phyloP scores from a whole-genome alignment of 305 asterid species.

The Solanum hybrid region DNA sequence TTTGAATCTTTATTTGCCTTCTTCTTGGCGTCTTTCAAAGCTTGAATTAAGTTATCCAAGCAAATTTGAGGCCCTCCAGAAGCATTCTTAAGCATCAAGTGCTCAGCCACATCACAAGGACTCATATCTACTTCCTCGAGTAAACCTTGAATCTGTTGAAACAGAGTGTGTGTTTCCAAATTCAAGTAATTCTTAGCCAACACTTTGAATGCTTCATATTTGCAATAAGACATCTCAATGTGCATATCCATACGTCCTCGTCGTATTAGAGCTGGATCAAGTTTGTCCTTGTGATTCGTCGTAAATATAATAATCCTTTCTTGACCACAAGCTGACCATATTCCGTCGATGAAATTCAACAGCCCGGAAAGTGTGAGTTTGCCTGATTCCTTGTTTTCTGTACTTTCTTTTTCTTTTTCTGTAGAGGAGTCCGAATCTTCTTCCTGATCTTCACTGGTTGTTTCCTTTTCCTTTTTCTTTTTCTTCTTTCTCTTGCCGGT shows the following conservation, averaged over 20 bases:
- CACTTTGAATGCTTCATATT: slow-evolving; percentile 13
- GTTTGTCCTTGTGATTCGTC: not conserved
- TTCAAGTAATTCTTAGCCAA: slow-evolving; percentile 8
- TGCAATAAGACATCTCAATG: slow-evolving; percentile 11
- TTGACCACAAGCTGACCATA: slow-evolving; percentile 12
- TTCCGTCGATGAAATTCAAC: slow-evolving; percentile 3
- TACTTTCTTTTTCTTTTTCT: not conserved
- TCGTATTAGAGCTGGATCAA: slow-evolving; percentile 9
- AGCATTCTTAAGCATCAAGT: slow-evolving; percentile 4
- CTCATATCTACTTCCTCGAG: not conserved
- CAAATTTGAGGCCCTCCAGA: not conserved
- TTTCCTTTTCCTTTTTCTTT: not conserved
- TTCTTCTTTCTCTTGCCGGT: slow-evolving; percentile 40
- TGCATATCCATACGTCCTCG: slow-evolving; percentile 15
- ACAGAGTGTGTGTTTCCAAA: not conserved
- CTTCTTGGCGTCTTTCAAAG: not conserved
- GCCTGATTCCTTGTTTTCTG: not conserved
- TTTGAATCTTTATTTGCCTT: not conserved
- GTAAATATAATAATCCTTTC: not conserved
- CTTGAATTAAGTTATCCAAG: not conserved
- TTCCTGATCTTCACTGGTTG: not conserved
- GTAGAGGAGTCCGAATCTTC: not conserved
- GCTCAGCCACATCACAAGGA: slow-evolving; percentile 10
- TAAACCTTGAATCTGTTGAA: not conserved
- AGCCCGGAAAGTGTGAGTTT: slow-evolving; percentile 10